A percentile compares a stretch with the other conserved stretches of the same genome.
Evolutionary conservation across 345 rosid genomes (phyloP).

Genomic region (Eucalyptus tenuipes): DNA sequence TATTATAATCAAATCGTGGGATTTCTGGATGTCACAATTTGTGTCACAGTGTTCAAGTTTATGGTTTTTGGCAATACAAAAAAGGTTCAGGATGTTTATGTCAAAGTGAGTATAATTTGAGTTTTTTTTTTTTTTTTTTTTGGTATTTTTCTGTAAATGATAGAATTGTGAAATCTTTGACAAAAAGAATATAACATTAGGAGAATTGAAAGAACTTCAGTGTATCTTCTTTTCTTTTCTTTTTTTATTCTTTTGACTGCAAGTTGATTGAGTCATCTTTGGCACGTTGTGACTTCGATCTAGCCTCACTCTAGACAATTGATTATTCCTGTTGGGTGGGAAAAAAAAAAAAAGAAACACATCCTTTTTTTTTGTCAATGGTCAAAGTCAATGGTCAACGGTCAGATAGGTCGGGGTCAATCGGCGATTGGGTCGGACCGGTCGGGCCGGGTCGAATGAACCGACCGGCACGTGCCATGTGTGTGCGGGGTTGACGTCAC

Average conservation of each 20-base stretch:
- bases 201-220: not conserved
- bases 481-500: too few relatives aligned
- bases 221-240: not conserved
- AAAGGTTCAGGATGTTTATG: not conserved
- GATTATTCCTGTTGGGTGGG: too few relatives aligned
- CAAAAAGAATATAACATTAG: not conserved
- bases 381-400: too few relatives aligned
- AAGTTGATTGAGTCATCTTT: not conserved
- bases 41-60: not conserved
- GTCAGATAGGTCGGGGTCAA: too few relatives aligned
- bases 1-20: not conserved
- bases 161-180: not conserved
- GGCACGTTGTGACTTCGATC: not conserved
- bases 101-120: not conserved
- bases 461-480: too few relatives aligned
- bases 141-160: not conserved
- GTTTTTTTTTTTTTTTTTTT: too few relatives aligned
- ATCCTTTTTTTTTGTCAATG: too few relatives aligned
- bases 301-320: not conserved
- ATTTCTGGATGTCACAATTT: not conserved
- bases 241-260: not conserved
- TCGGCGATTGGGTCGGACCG: too few relatives aligned
- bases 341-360: too few relatives aligned
- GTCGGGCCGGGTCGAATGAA: too few relatives aligned
- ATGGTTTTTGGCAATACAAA: too few relatives aligned